Percentiles rank a stretch among this genome's conserved stretches.
These are phyloP conservation scores for Gaeumannomyces tritici DNA, from an alignment of 2,329 filamentous ascomycete species.

Conservation along the genomic window DNA sequence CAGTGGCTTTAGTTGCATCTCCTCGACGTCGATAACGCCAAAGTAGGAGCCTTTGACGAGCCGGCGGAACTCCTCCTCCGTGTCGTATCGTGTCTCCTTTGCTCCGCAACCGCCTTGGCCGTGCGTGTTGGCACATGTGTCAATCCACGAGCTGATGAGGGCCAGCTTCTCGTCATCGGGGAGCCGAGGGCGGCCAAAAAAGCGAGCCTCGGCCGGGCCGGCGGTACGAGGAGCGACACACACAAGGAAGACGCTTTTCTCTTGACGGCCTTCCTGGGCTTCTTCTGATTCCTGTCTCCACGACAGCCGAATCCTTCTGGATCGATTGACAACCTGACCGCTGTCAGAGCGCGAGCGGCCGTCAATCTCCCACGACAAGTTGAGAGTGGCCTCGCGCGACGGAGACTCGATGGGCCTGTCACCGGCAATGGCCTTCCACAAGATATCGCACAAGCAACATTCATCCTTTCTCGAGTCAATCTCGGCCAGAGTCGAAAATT, in stretches of 20 bases:
- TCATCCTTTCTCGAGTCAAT: background rate
- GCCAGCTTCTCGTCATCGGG: background rate
- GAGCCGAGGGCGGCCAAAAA: background rate
- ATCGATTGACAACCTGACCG: background rate
- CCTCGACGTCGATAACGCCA: conserved; percentile 4
- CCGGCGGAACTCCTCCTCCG: background rate
- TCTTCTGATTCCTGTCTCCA: background rate
- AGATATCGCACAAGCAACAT: background rate
- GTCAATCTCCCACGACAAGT: background rate
- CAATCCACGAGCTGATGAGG: conserved; percentile 2
- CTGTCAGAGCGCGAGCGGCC: background rate
- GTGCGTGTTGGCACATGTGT: conserved; percentile 1
- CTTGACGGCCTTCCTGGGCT: too few species aligned
- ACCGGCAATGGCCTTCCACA: background rate
- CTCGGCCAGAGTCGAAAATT: background rate
- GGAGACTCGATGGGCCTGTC: background rate
- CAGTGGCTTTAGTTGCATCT: conserved; percentile 4
- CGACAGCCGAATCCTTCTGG: background rate
- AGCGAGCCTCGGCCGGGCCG: background rate
- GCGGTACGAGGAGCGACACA: background rate
- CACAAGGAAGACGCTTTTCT: background rate
- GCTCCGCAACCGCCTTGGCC: background rate
- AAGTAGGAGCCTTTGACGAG: conserved; percentile 3
- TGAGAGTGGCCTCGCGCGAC: background rate
- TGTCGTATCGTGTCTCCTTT: too few species aligned